Percentiles rank a stretch among this genome's conserved stretches.
These are phyloP conservation scores for Debaryomyces coudertii DNA, from an alignment of 1,139 yeast species.

Conservation along the genomic window DNA sequence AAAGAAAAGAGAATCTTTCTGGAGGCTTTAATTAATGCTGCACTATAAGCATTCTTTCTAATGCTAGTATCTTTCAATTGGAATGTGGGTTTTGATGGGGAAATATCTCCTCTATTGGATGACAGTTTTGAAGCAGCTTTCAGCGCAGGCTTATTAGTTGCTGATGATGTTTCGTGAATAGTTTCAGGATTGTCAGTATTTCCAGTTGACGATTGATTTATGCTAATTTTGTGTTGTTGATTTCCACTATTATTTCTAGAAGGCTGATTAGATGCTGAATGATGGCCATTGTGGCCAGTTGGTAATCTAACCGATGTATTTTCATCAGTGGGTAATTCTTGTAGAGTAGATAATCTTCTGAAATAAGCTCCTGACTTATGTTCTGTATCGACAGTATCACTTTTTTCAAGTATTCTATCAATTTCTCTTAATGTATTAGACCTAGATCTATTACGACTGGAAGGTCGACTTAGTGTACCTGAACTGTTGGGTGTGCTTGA, in stretches of 20 bases:
- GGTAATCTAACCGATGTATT: constrained; percentile 9
- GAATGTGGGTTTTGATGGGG: not conserved
- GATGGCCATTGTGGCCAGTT: constrained; percentile 10
- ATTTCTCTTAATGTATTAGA: constrained; percentile 47
- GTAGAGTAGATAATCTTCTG: constrained; percentile 68
- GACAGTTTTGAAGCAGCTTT: constrained; percentile 7
- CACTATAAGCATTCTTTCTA: constrained; percentile 16
- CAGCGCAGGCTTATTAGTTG: constrained; percentile 10
- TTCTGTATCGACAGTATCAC: constrained; percentile 45
- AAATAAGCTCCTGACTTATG: constrained; percentile 68
- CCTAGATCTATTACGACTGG: constrained; percentile 31
- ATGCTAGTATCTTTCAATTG: not conserved
- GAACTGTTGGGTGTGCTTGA: constrained; percentile 12
- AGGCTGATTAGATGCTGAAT: constrained; percentile 14
- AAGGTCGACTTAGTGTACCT: constrained; percentile 17
- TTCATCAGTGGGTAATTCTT: constrained; percentile 55
- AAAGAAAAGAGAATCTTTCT: constrained; percentile 61
- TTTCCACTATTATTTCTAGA: constrained; percentile 19
- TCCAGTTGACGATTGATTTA: constrained; percentile 9
- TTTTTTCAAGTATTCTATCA: constrained; percentile 43
- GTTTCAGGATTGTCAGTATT: not conserved
- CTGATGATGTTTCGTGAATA: not conserved
- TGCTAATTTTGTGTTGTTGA: constrained; percentile 9
- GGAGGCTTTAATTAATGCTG: constrained; percentile 51
- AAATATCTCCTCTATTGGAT: not conserved